Conservation (phyloP, 306 rosid species). For the Casuarina glauca region DNA sequence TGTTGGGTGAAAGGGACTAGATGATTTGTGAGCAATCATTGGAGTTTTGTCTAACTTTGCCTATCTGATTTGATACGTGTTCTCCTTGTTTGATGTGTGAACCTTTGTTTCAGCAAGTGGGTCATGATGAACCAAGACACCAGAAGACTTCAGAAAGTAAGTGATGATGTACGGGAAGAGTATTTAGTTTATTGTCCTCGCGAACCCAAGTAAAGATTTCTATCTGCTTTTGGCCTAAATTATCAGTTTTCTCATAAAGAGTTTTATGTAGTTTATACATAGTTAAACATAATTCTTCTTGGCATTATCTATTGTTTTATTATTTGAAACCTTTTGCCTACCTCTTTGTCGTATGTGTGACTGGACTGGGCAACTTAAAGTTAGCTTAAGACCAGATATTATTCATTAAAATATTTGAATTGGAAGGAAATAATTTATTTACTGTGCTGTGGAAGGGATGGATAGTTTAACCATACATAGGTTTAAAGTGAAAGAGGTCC, state of each 20-base stretch:
- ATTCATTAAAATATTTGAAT: neutral
- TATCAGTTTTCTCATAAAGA: constrained; percentile 10
- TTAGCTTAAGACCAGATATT: neutral
- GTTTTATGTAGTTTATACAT: constrained; percentile 2
- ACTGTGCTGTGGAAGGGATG: neutral
- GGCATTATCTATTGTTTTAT: neutral
- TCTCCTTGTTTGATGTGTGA: constrained; percentile 26
- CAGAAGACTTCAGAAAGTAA: constrained; percentile 81
- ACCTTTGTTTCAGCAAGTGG: constrained; percentile 80
- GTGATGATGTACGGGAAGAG: constrained; percentile 83
- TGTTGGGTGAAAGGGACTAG: neutral
- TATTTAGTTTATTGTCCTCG: constrained; percentile 65
- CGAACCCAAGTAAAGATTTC: constrained; percentile 59
- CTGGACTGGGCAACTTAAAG: neutral
- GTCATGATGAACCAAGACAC: constrained; percentile 94
- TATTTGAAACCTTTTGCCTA: neutral
- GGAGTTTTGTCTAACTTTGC: neutral
- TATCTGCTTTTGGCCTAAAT: neutral
- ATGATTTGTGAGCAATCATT: neutral
- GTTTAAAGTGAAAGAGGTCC: neutral
- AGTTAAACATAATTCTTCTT: neutral
- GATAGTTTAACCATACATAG: neutral
- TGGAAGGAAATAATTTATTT: neutral
- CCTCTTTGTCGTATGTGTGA: neutral
- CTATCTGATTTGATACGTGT: constrained; percentile 16